Percentiles rank a stretch among this genome's conserved stretches.
These are phyloP conservation scores for Cystobasidiaceae sp. DNA, from an alignment of 1,284 basidiomycete species.

Conservation along the genomic window DNA sequence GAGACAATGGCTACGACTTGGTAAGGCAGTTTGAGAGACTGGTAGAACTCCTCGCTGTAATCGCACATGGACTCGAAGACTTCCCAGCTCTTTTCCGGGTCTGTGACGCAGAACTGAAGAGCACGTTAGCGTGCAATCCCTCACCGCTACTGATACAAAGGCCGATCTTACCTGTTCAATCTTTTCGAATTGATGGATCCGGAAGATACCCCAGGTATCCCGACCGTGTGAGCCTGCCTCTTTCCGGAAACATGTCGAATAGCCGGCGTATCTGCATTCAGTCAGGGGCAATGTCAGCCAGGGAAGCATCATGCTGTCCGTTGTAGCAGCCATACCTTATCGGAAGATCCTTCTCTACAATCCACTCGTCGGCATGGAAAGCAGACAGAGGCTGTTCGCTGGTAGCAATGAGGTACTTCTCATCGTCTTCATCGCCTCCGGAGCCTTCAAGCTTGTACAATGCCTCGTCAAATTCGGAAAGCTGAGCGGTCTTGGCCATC, in stretches of 20 bases:
- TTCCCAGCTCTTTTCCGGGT: slow-evolving; percentile 88
- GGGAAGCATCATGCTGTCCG: background rate
- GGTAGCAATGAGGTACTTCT: slow-evolving; percentile 98
- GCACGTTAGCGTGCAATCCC: background rate
- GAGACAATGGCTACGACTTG: slow-evolving; percentile 93
- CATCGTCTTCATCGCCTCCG: slow-evolving; percentile 60
- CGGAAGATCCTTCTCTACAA: slow-evolving; percentile 88
- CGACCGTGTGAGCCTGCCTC: slow-evolving; percentile 95
- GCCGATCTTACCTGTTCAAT: slow-evolving; percentile 61
- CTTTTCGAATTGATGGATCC: slow-evolving; percentile 99
- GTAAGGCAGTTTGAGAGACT: slow-evolving; percentile 86
- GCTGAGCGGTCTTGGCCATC: slow-evolving; percentile 96
- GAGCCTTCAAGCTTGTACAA: slow-evolving; percentile 65
- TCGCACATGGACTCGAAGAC: slow-evolving; percentile 87
- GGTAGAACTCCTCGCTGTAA: slow-evolving; percentile 90
- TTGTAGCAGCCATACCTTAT: slow-evolving; percentile 54
- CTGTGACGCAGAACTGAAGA: slow-evolving; percentile 82
- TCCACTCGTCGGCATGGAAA: slow-evolving; percentile 93
- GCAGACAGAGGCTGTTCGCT: slow-evolving; percentile 98
- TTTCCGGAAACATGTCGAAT: slow-evolving; percentile 96
- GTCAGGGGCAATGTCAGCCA: slow-evolving; percentile 54
- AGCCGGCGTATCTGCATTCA: slow-evolving; percentile 55
- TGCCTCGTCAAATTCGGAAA: slow-evolving; percentile 97
- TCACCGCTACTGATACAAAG: background rate
- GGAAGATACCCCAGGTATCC: slow-evolving; percentile 99